Base-by-base conservation (phyloP, 768 basidiomycete species). In the Mycena rosella region DNA sequence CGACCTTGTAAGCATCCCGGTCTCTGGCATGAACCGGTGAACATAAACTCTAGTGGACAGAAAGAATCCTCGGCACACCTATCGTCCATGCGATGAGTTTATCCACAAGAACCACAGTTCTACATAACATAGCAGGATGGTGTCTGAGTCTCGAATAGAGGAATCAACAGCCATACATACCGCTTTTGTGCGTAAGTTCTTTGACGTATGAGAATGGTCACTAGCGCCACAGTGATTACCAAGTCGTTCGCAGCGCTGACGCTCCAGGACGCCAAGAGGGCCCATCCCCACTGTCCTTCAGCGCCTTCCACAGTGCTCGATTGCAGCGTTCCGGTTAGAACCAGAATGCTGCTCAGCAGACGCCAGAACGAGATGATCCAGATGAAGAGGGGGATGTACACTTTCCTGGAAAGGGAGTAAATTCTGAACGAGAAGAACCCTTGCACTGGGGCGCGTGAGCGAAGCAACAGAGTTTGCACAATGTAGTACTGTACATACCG, bases 1-100 rank as follows among this genome's bases (percentile, higher is more conserved):
- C 22, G 22, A 63, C 62, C 52, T 54, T 54, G 62, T 55, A 30
- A 63, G 30, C 52, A 63, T 55, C 32, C 62, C 62, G 32, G 62
- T 63, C 32, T 63, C 62, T 63, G 53, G 17, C n/a, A 22, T 10
- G 32, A 54, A 48, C 38, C 27, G 26, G 53, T 63, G 42, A 63
- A 42, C 22, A 8, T n/a, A 26, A 48, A 38, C 26, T 48, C 47
- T 48, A 48, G 47, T 56, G 54, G 24, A 36, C 20, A 55, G 34
- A 27, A 7, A n/a, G n/a, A 40, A 30, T 14, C 40, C 17, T 55
- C 15, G 24, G 52, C 42, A 47, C 18, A 63, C 62, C 62, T 30
- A 63, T 63, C 14, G 52, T 45, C 62, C 62, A 63, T 18, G 27
- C 18, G 18, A 63, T 63, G 42, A 63, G 13, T 54, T 63, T 54